Base-by-base conservation (phyloP, 768 basidiomycete species). In the Fomitopsis pulvina region DNA sequence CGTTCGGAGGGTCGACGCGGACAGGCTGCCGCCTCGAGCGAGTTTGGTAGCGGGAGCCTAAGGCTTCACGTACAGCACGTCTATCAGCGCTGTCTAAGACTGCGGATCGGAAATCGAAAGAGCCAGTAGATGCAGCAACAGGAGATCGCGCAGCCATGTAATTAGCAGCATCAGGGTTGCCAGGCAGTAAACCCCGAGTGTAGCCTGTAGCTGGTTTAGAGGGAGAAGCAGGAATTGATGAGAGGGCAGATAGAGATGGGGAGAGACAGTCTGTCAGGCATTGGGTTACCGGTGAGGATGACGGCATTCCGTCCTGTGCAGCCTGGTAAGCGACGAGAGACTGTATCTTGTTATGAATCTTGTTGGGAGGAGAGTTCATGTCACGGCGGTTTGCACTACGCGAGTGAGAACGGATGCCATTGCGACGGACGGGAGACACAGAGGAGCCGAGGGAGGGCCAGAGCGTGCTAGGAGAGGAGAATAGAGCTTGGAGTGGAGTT, bases 191-290 rank as follows among this genome's bases (percentile, higher is more conserved):
- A 12, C 22, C 41, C 25, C 25, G 41, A 27, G 14, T 12, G 22
- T 10, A 30, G 20, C 26, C 42, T 14, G 6, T 3, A 24, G 26
- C 6, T 11, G 18, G 20, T 12, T 27, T 18, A 21, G 43, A 45
- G 27, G 53, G 53, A 10, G 57, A 54, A 14, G 57, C 48, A 22
- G 51, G 48, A 18, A 53, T 24, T 24, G 53, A 53, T 14, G 57
- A 58, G n/a, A 58, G 47, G 27, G 45, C 50, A 8, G 57, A 58
- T n/a, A 52, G 49, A 21, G 52, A 52, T 12, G 57, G 57, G 14
- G 57, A 53, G n/a, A 24, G 45, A 45, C 8, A 37, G 18, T 2
- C 41, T 26, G 14, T 4, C 2, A 41, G 4, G n/a, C 38, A 43
- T 32, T 21, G 41, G 52, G 14, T 51, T 45, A 4, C 7, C 14